Conservation (phyloP, 176 grass and related monocot genomes). For the Tuctoria greenei region DNA sequence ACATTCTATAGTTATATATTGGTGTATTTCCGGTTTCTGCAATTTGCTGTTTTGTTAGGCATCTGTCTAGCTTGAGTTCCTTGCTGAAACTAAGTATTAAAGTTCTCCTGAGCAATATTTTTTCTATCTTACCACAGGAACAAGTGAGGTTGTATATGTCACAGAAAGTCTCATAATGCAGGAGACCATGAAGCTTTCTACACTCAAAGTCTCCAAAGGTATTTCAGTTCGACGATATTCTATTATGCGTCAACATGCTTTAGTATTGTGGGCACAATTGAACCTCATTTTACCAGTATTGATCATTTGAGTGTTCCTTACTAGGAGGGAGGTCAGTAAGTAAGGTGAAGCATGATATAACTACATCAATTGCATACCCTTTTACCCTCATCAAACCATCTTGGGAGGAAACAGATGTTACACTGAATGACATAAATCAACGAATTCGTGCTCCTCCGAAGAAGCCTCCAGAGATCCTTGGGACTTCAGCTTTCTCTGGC, state of each 20-base stretch:
- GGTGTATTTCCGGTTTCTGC: background rate
- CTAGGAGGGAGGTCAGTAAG: constrained; percentile 57
- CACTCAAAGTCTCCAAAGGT: constrained; percentile 90
- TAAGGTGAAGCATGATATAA: constrained; percentile 58
- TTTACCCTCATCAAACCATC: constrained; percentile 91
- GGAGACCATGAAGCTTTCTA: constrained; percentile 56
- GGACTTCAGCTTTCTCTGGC: constrained; percentile 79
- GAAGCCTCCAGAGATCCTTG: constrained; percentile 43
- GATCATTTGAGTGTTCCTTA: constrained; percentile 36
- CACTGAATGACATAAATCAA: constrained; percentile 83
- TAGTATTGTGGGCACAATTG: background rate
- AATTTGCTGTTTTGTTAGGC: background rate
- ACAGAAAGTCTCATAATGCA: constrained; percentile 47
- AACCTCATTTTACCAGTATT: constrained; percentile 15
- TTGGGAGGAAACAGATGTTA: constrained; percentile 68
- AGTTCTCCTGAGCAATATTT: constrained; percentile 9
- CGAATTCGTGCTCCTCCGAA: constrained; percentile 63
- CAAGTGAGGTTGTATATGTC: constrained; percentile 49
- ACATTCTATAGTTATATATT: background rate
- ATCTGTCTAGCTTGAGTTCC: background rate
- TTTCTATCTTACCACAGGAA: constrained; percentile 49
- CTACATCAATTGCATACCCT: constrained; percentile 68
- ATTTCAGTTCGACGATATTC: constrained; percentile 27
- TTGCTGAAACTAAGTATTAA: constrained; percentile 12
- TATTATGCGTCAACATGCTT: constrained; percentile 24